Evolutionary conservation across 2,329 filamentous ascomycete species (phyloP), one percentile per base, ranked within the genome.

Genomic region (Didymella segeticola): DNA sequence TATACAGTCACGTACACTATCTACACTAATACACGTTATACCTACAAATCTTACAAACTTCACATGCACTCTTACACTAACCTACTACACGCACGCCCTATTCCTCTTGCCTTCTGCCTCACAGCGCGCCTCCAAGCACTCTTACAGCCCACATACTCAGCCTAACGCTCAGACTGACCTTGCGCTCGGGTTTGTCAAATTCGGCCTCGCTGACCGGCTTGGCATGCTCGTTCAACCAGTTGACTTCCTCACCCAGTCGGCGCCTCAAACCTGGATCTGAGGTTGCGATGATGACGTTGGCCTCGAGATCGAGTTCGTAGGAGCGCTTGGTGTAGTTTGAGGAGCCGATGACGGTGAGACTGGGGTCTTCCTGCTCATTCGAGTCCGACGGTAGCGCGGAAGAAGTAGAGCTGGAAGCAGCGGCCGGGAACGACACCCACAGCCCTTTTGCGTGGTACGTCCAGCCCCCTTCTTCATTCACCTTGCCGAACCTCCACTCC

Each of bases 361-460:
- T 87, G 0, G 92, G 92, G 31, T 86, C 78, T 29, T 80, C 74
- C 39, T 88, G 83, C 2, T 15, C 7, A 10, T 81, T 79, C 25
- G 41, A 31, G 3, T 29, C 8, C 15, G 12, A 5, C n/a, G 31
- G 5, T 15, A 27, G 27, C 1, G 26, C 36, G 86, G 0, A 83
- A 1, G 80, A 33, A 31, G 27, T 11, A 9, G 48, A 33, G 15
- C 41, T 9, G 19, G 53, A 8, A 1, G 53, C 7, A 31, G 78
- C 34, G 5, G 49, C n/a, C 0, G 89, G 85, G 48, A 93, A 80
- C 0, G 90, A 91, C 22, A 97, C 82, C 93, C 93, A 98, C 2
- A 98, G 80, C 0, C 95, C 95, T 76, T 99, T 99, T 41, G 95
- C 95, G 68, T 99, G 95, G 75, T 99, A 99, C 0, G 93, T 97